phyloP scores from a whole-genome alignment of 805 yeast species.

The Myxozyma monticola region DNA sequence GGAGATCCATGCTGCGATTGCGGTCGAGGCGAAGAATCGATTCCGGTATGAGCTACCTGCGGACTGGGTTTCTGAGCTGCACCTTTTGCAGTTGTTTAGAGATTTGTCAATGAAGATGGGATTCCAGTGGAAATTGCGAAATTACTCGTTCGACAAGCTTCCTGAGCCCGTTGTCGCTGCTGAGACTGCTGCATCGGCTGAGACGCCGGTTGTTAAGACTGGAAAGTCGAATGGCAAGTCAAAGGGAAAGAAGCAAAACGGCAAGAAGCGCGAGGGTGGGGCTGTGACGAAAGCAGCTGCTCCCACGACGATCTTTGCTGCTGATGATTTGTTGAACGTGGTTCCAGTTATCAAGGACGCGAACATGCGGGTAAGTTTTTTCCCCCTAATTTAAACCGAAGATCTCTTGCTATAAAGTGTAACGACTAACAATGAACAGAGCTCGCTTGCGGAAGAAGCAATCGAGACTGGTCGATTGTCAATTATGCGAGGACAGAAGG shows the following conservation, averaged over 20 bases:
- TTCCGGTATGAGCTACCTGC: constrained; percentile 60
- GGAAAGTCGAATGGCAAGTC: constrained; percentile 11
- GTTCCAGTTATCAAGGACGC: constrained; percentile 78
- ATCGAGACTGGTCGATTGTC: constrained; percentile 42
- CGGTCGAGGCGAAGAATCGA: constrained; percentile 57
- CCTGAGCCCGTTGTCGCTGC: constrained; percentile 34
- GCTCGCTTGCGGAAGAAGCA: constrained; percentile 72
- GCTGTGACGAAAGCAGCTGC: not conserved
- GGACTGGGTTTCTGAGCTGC: constrained; percentile 48
- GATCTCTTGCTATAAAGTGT: constrained; percentile 41
- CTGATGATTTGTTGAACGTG: constrained; percentile 65
- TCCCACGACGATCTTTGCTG: constrained; percentile 48
- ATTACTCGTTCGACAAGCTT: constrained; percentile 48
- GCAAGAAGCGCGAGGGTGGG: not conserved
- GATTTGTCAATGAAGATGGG: constrained; percentile 78
- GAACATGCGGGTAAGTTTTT: constrained; percentile 34
- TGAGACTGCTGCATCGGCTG: not conserved
- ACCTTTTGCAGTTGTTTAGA: constrained; percentile 55
- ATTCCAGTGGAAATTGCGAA: constrained; percentile 71
- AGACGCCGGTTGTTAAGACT: not conserved
- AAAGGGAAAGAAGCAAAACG: constrained; percentile 12
- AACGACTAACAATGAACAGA: too few relatives aligned
- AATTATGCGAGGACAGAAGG: constrained; percentile 37
- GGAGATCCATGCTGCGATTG: constrained; percentile 47
- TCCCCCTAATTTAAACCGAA: not conserved